Percentiles rank a stretch among this genome's conserved stretches.
These are phyloP conservation scores for Hyphopichia buzzinii DNA, from an alignment of 1,139 yeast species.

Conservation along the genomic window DNA sequence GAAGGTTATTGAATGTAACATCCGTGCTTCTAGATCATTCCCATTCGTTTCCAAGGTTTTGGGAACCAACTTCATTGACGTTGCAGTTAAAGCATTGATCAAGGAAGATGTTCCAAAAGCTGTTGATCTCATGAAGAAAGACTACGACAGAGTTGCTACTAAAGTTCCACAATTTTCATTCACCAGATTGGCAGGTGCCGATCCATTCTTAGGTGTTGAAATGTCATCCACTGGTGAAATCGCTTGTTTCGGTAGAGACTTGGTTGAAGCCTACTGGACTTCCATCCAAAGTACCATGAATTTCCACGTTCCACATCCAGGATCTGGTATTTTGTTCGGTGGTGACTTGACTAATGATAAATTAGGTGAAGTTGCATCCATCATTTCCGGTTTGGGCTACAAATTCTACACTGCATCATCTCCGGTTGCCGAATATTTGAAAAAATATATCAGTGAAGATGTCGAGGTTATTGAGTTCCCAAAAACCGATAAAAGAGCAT, in stretches of 20 bases:
- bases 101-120: conserved; percentile 72
- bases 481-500: conserved; percentile 84
- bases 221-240: conserved; percentile 99
- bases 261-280: conserved; percentile 94
- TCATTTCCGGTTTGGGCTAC: conserved; percentile 74
- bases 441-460: conserved; percentile 43
- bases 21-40: conserved; percentile 97
- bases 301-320: conserved; percentile 89
- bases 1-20: conserved; percentile 98
- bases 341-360: conserved; percentile 79
- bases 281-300: conserved; percentile 96
- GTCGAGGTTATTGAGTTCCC: conserved; percentile 83
- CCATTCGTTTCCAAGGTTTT: conserved; percentile 97
- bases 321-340: conserved; percentile 85
- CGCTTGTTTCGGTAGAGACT: conserved; percentile 88
- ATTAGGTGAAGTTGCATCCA: conserved; percentile 71
- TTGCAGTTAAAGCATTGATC: conserved; percentile 84
- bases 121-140: conserved; percentile 60
- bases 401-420: conserved; percentile 75
- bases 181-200: conserved; percentile 98
- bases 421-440: conserved; percentile 68
- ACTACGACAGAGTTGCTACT: conserved; percentile 80
- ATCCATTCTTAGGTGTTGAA: conserved; percentile 97
- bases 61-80: conserved; percentile 90
- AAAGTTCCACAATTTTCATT: conserved; percentile 98